phyloP scores from a whole-genome alignment of 73 alveolate genomes.

The Tetrahymena borealis region DNA sequence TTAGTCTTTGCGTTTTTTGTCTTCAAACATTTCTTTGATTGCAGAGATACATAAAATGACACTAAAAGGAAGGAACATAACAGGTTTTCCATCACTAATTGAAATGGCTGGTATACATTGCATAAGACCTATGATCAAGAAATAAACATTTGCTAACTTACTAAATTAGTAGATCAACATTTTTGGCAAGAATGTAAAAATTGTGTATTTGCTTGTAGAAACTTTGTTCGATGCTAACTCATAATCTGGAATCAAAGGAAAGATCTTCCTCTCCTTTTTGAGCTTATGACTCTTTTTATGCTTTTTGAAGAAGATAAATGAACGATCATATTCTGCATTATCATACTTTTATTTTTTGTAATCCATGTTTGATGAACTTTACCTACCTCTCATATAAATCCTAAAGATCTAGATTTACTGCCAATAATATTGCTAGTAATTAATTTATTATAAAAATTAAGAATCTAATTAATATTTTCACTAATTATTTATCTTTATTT shows the following conservation, averaged over 20 bases:
- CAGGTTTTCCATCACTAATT: constrained; percentile 44
- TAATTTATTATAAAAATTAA: too few relatives aligned
- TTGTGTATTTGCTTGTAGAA: constrained; percentile 30
- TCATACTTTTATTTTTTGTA: neutral
- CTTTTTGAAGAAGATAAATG: neutral
- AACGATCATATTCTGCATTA: neutral
- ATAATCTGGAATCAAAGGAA: neutral
- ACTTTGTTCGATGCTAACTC: constrained; percentile 8
- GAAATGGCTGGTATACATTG: constrained; percentile 63
- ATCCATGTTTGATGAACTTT: constrained; percentile 1
- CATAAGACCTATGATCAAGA: constrained; percentile 52
- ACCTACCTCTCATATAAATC: neutral
- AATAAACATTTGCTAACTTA: constrained; percentile 59
- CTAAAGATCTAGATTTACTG: neutral
- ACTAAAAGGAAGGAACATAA: constrained; percentile 32
- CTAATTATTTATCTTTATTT: too few relatives aligned
- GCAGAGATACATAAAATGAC: constrained; percentile 51
- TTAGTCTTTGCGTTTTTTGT: constrained; percentile 63
- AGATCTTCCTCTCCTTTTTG: neutral
- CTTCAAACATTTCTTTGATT: constrained; percentile 78
- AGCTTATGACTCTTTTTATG: neutral
- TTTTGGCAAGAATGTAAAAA: constrained; percentile 1
- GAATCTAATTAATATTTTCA: too few relatives aligned
- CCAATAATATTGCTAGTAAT: neutral
- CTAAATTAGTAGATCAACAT: neutral